These are phyloP conservation scores for Triadica sebifera DNA, from an alignment of 345 rosid species.

Conservation along the genomic window DNA sequence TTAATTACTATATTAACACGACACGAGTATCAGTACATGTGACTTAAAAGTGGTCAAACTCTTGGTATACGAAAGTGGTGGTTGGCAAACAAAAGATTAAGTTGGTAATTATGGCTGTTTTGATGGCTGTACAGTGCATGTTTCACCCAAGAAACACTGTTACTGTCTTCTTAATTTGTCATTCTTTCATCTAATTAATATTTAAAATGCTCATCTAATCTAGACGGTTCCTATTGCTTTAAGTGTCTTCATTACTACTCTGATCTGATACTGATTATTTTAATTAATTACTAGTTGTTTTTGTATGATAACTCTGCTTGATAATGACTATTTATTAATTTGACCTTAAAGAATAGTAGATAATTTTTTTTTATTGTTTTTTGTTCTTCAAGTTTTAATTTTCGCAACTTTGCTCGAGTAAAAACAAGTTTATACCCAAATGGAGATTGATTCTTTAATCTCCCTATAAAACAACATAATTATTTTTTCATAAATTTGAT, in stretches of 20 bases:
- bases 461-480: too few relatives aligned
- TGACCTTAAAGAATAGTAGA: background rate
- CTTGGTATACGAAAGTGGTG: background rate
- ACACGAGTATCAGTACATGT: background rate
- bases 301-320: background rate
- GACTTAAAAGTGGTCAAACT: conserved; percentile 6
- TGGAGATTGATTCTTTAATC: too few relatives aligned
- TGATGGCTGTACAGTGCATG: background rate
- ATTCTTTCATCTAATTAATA: background rate
- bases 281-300: background rate
- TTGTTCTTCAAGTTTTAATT: too few relatives aligned
- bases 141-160: background rate
- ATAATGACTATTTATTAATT: background rate
- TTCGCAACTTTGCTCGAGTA: too few relatives aligned
- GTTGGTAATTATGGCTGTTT: background rate
- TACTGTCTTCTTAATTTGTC: background rate
- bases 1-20: too few relatives aligned
- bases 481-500: too few relatives aligned
- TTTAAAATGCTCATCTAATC: background rate
- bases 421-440: too few relatives aligned
- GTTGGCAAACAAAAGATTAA: background rate
- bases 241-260: background rate
- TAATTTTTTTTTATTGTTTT: too few relatives aligned
- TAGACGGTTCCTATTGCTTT: background rate
- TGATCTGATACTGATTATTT: too few relatives aligned